A percentile compares a stretch with the other conserved stretches of the same genome.
phyloP scores from a whole-genome alignment of 140 eudicot species.

The Stevia rebaudiana region DNA sequence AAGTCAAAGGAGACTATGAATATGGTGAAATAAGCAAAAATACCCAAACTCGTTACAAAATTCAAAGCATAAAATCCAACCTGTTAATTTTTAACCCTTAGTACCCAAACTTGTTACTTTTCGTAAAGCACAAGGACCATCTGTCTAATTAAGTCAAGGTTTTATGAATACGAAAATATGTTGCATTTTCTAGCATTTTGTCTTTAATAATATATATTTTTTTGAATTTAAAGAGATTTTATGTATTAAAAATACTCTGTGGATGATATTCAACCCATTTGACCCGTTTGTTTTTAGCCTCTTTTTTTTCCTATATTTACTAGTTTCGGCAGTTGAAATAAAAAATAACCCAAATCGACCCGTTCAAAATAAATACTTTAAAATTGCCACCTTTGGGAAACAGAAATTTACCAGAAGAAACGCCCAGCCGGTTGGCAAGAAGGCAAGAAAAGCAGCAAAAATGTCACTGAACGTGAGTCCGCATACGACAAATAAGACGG shows the following conservation, averaged over 20 bases:
- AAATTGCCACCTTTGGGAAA: not conserved
- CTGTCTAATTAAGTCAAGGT: no score
- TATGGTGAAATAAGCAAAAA: no score
- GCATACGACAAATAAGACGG: constrained; percentile 74
- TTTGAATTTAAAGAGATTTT: not conserved
- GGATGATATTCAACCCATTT: not conserved
- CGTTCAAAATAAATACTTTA: not conserved
- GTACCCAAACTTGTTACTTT: no score
- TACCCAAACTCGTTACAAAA: no score
- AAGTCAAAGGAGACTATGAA: no score
- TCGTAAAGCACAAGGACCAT: no score
- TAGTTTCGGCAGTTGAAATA: not conserved
- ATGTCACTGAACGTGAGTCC: constrained; percentile 64
- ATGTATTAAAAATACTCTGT: not conserved
- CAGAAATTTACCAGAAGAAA: constrained; percentile 64
- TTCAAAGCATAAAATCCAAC: no score
- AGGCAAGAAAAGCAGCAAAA: constrained; percentile 84
- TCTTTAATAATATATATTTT: not conserved
- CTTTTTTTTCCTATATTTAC: not conserved
- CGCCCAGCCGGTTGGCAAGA: constrained; percentile 98
- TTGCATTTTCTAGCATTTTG: not conserved
- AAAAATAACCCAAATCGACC: not conserved
- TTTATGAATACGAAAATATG: not conserved
- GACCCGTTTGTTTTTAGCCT: not conserved
- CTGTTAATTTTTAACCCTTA: no score